Conservation (phyloP, 192 early-diverging fungal species). For the Coemansia sp. region DNA sequence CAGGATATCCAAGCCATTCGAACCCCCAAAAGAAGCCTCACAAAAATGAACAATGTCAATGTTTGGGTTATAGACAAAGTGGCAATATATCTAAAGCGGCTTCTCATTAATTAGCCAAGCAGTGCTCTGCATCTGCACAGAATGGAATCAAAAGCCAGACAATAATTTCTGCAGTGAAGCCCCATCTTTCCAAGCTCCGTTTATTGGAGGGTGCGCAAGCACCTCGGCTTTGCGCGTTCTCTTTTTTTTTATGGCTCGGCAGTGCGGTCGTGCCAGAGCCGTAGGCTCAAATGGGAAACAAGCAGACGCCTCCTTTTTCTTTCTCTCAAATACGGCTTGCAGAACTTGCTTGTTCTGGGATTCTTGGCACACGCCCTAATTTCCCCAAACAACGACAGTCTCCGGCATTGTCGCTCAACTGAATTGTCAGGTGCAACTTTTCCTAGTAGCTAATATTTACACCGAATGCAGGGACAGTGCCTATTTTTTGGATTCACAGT, state of each 20-base stretch:
- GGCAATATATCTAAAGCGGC: neutral
- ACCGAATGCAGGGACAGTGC: neutral
- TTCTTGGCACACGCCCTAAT: conserved; percentile 1
- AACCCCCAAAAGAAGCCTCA: too few species aligned
- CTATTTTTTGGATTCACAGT: too few species aligned
- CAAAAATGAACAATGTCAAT: neutral
- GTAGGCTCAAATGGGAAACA: neutral
- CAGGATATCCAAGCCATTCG: too few species aligned
- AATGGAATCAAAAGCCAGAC: neutral
- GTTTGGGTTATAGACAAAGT: neutral
- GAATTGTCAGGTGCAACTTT: neutral
- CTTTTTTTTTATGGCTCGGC: neutral
- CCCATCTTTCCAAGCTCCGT: neutral
- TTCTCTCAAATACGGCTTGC: conserved; percentile 1
- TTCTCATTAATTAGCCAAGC: conserved; percentile 4
- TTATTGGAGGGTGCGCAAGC: neutral
- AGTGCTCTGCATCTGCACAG: neutral
- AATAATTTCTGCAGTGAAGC: neutral
- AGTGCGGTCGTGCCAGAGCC: neutral
- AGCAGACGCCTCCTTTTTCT: neutral
- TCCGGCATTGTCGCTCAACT: neutral
- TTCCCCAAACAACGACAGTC: neutral
- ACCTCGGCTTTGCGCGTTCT: conserved; percentile 1
- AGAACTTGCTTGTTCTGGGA: neutral
- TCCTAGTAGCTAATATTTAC: conserved; percentile 3